Percentiles rank a stretch among this genome's conserved stretches.
Conservation (phyloP, 2,329 filamentous ascomycete species). For the Botrytis porri region DNA sequence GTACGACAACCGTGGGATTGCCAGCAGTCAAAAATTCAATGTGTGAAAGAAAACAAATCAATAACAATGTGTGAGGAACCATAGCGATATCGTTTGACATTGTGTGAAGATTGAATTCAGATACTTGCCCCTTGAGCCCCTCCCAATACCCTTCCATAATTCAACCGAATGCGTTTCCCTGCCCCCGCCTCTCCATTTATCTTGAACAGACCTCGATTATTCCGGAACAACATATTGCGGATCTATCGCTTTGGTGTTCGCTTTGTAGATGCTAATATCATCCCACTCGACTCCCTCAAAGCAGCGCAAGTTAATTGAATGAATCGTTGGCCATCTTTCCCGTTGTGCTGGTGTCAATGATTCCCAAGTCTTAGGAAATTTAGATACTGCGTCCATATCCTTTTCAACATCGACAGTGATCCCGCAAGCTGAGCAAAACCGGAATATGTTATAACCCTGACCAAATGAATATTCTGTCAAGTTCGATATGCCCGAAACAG, state of each 20-base stretch:
- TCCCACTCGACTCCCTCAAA: slow-evolving; percentile 26
- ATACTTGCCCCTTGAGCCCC: neutral
- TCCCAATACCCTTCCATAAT: neutral
- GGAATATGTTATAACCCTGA: slow-evolving; percentile 4
- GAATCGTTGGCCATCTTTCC: slow-evolving; percentile 12
- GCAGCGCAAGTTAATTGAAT: slow-evolving; percentile 23
- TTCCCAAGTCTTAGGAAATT: neutral
- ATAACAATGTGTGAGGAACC: neutral
- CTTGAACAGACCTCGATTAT: neutral
- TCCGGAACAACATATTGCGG: slow-evolving; percentile 22
- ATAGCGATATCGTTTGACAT: neutral
- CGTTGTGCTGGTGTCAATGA: slow-evolving; percentile 6
- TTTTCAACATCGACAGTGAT: slow-evolving; percentile 8
- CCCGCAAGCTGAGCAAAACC: slow-evolving; percentile 24
- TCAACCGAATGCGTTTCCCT: neutral
- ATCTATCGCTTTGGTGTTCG: slow-evolving; percentile 9
- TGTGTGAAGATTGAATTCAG: neutral
- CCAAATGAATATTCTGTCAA: slow-evolving; percentile 22
- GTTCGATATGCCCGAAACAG: neutral
- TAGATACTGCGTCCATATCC: neutral
- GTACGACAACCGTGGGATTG: neutral
- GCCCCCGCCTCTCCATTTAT: neutral
- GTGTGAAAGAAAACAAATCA: neutral
- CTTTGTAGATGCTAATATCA: slow-evolving; percentile 17
- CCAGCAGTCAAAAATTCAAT: too few relatives aligned